phyloP scores from a whole-genome alignment of 345 rosid genomes.

The Mallotus nudiflorus region DNA sequence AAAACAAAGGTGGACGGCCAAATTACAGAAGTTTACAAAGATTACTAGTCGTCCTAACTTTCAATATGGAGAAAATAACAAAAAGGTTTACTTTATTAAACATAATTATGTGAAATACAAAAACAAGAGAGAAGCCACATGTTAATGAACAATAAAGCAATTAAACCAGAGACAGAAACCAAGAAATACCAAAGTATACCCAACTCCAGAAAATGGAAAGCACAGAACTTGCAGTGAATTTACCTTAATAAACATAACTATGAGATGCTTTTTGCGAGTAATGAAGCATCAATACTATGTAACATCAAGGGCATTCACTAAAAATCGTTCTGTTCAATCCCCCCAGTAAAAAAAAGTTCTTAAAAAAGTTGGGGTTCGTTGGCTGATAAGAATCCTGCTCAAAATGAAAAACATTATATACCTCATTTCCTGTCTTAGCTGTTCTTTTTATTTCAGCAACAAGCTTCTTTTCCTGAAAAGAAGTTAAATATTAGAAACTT shows the following conservation, averaged over 20 bases:
- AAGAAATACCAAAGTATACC: background rate
- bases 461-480: constrained; percentile 82
- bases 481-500: constrained; percentile 16
- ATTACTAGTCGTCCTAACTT: background rate
- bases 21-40: background rate
- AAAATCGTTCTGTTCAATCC: background rate
- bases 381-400: background rate
- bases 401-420: constrained; percentile 19
- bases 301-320: background rate
- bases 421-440: constrained; percentile 96
- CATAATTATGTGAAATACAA: background rate
- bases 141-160: background rate
- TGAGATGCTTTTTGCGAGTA: background rate
- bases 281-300: background rate
- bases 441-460: constrained; percentile 91
- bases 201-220: background rate
- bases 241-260: background rate
- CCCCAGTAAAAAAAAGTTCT: background rate
- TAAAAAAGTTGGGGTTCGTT: background rate
- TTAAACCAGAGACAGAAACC: background rate
- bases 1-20: no score
- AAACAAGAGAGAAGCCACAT: background rate
- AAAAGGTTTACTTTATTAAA: background rate
- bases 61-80: background rate
- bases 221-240: background rate